A percentile compares a stretch with the other conserved stretches of the same genome.
Evolutionary conservation across 495 filamentous ascomycete species (phyloP).

Genomic region (Penicillium subrubescens): DNA sequence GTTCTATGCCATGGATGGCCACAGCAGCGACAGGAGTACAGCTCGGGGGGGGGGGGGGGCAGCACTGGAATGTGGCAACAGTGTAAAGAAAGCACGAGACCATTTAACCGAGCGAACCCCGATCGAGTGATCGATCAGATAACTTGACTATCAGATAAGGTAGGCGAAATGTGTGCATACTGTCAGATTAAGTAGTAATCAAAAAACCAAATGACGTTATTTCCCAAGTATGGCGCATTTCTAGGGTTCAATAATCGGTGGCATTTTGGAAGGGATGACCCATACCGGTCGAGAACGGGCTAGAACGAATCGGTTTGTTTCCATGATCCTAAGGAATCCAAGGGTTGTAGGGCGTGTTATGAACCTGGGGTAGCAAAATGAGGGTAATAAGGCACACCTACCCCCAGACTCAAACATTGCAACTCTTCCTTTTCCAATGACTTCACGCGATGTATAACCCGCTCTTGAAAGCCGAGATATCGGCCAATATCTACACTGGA

Average conservation of each 20-base stretch:
- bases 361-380: neutral
- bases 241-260: neutral
- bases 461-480: neutral
- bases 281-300: neutral
- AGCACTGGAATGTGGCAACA: neutral
- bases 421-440: neutral
- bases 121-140: neutral
- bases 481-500: neutral
- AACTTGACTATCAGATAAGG: neutral
- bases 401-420: neutral
- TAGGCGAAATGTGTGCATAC: neutral
- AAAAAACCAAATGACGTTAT: too few relatives aligned
- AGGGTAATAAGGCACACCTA: neutral
- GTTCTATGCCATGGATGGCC: too few relatives aligned
- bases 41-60: too few relatives aligned
- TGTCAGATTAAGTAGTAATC: too few relatives aligned
- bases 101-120: neutral
- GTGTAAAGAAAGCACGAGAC: neutral
- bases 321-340: neutral
- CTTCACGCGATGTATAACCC: neutral
- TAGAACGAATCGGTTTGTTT: neutral
- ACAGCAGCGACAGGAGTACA: too few relatives aligned
- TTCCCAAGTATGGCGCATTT: neutral
- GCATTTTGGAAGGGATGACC: neutral
- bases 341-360: neutral